These are phyloP conservation scores for Noccaea bulbosa DNA, from an alignment of 345 rosid species.

Conservation along the genomic window DNA sequence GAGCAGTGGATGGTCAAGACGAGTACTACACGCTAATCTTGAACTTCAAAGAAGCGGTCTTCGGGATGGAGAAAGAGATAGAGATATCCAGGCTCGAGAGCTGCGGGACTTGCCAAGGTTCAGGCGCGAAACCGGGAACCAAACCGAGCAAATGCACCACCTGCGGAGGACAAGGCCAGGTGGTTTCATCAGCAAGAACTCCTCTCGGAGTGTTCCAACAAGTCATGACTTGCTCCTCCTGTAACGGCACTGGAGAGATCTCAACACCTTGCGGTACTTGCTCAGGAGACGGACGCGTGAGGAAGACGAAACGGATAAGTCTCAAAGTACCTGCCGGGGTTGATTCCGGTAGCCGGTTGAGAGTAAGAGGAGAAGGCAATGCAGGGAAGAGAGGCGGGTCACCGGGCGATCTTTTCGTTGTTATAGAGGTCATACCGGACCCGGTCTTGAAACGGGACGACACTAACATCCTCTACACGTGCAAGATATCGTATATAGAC, in stretches of 20 bases:
- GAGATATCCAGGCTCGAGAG: slow-evolving; percentile 86
- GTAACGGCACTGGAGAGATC: slow-evolving; percentile 81
- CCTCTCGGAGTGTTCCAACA: slow-evolving; percentile 98
- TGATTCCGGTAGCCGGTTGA: slow-evolving; percentile 88
- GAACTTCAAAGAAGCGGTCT: slow-evolving; percentile 92
- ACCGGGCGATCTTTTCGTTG: slow-evolving; percentile 88
- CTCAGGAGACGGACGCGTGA: slow-evolving; percentile 92
- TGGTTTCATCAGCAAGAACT: slow-evolving; percentile 84
- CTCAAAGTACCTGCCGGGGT: slow-evolving; percentile 95
- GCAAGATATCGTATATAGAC: slow-evolving; percentile 87
- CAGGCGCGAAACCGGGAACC: slow-evolving; percentile 92
- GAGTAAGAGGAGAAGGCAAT: slow-evolving; percentile 93
- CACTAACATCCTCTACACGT: slow-evolving; percentile 78
- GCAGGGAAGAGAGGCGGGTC: slow-evolving; percentile 94
- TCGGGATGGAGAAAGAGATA: slow-evolving; percentile 91
- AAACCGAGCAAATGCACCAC: slow-evolving; percentile 76
- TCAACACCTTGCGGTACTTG: slow-evolving; percentile 78
- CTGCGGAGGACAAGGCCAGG: slow-evolving; percentile 98
- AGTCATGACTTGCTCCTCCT: slow-evolving; percentile 87
- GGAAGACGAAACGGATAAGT: slow-evolving; percentile 88
- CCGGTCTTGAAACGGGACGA: slow-evolving; percentile 90
- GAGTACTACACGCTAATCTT: slow-evolving; percentile 78
- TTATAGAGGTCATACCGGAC: slow-evolving; percentile 85
- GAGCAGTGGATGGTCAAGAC: slow-evolving; percentile 90
- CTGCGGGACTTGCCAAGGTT: slow-evolving; percentile 87